Evolutionary conservation across 129 eudicot genomes (phyloP).

Genomic region (Flaveria brownii): DNA sequence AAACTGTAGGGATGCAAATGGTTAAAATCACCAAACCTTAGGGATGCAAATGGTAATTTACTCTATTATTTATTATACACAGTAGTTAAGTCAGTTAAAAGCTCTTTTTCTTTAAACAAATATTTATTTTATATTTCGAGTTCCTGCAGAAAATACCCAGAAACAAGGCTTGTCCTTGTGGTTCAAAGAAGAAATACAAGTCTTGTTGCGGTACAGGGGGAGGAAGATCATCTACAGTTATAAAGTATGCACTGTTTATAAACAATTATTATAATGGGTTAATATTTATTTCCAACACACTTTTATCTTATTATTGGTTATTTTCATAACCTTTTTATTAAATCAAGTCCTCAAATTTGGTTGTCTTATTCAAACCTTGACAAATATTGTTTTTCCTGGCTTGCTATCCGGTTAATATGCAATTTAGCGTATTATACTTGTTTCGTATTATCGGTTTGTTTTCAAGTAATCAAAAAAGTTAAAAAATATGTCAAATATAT

Average conservation of each 20-base stretch:
- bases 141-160: constrained; percentile 63
- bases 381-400: background rate
- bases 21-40: no score
- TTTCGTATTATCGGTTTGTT: no score
- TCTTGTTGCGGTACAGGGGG: constrained; percentile 84
- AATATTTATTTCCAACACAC: background rate
- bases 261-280: background rate
- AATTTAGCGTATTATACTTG: background rate
- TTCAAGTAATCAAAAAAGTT: background rate
- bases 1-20: no score
- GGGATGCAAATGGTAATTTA: no score
- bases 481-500: no score
- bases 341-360: background rate
- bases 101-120: background rate
- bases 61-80: background rate
- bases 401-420: background rate
- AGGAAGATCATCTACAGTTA: constrained; percentile 56
- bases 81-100: background rate
- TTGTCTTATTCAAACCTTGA: background rate
- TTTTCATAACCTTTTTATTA: background rate
- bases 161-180: constrained; percentile 89
- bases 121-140: background rate
- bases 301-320: background rate
- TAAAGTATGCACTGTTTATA: constrained; percentile 51
- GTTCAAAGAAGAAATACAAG: constrained; percentile 91